These are phyloP conservation scores for Colletotrichum liaoningense DNA, from an alignment of 2,329 filamentous ascomycete genomes.

Conservation along the genomic window DNA sequence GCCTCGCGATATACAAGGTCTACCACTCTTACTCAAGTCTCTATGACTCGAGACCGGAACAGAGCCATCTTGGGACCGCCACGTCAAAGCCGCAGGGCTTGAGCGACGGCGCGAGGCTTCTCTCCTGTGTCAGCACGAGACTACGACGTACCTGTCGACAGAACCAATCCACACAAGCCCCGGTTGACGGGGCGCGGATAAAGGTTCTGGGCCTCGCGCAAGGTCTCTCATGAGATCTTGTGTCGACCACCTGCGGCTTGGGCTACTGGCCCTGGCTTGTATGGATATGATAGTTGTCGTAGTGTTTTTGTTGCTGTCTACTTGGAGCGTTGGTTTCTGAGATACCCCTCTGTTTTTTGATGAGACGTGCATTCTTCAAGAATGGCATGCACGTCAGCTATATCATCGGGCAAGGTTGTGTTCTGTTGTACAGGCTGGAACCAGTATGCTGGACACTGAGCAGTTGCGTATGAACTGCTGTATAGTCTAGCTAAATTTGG, in stretches of 20 bases:
- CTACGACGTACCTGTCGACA: conserved; percentile 23
- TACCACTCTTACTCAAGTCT: conserved; percentile 12
- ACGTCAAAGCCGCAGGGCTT: conserved; percentile 26
- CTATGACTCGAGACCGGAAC: conserved; percentile 31
- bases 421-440: neutral
- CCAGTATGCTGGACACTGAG: neutral
- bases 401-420: conserved; percentile 26
- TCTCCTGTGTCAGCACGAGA: conserved; percentile 32
- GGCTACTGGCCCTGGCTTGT: conserved; percentile 4
- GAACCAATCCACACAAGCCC: neutral
- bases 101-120: conserved; percentile 27
- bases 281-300: conserved; percentile 9
- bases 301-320: conserved; percentile 19
- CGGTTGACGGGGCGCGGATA: neutral
- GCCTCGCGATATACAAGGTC: conserved; percentile 10
- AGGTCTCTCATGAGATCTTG: conserved; percentile 17
- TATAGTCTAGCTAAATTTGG: neutral
- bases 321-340: conserved; percentile 37
- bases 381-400: conserved; percentile 21
- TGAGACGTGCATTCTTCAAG: conserved; percentile 6
- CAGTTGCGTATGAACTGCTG: neutral
- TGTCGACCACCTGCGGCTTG: conserved; percentile 14
- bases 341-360: conserved; percentile 38
- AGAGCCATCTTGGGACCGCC: conserved; percentile 29
- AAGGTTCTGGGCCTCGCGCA: conserved; percentile 21